These are phyloP conservation scores for Ganoderma sp. DNA, from an alignment of 1,284 basidiomycete species.

Conservation along the genomic window DNA sequence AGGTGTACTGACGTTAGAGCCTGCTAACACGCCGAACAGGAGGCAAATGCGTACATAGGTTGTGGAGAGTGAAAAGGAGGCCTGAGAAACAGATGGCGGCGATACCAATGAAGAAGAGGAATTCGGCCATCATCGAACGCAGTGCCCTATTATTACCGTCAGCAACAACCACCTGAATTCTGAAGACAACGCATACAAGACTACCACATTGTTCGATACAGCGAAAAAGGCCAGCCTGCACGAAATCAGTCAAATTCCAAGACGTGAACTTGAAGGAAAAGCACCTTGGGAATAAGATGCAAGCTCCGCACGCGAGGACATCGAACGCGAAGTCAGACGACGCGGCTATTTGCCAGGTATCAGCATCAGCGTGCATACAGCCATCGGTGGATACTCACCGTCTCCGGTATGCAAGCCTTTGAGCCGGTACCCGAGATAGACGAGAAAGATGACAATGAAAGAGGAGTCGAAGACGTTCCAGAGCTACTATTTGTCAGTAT, in stretches of 20 bases:
- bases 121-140: conserved; percentile 78
- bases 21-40: too few relatives aligned
- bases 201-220: conserved; percentile 82
- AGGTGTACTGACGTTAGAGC: not conserved
- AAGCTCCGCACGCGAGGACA: conserved; percentile 83
- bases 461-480: conserved; percentile 90
- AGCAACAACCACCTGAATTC: not conserved
- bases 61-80: conserved; percentile 83
- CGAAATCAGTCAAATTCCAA: conserved; percentile 2
- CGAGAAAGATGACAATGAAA: conserved; percentile 76
- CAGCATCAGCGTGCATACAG: not conserved
- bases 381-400: conserved; percentile 43
- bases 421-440: conserved; percentile 70
- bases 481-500: conserved; percentile 50
- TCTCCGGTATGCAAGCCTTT: conserved; percentile 65
- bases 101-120: conserved; percentile 84
- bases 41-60: conserved; percentile 55
- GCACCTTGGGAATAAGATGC: conserved; percentile 84
- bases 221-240: conserved; percentile 82
- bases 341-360: conserved; percentile 44
- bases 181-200: conserved; percentile 61
- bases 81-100: conserved; percentile 88
- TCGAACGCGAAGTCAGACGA: conserved; percentile 80
- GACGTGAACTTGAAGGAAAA: conserved; percentile 13
- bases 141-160: conserved; percentile 57